phyloP scores from a whole-genome alignment of 176 grass and related monocot genomes.

The Phoenix dactylifera region DNA sequence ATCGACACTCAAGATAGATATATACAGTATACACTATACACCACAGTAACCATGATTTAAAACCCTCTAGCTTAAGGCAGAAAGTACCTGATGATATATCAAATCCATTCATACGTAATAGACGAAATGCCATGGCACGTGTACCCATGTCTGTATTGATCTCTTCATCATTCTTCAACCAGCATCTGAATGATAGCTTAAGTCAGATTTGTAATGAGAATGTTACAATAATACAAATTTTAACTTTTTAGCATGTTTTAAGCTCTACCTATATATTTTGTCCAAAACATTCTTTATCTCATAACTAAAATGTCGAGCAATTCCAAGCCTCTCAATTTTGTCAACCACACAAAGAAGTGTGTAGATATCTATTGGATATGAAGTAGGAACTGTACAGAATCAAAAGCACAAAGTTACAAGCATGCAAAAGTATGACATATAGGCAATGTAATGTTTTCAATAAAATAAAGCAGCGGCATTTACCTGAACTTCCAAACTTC shows the following conservation, averaged over 20 bases:
- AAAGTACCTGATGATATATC: constrained; percentile 54
- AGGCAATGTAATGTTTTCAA: background rate
- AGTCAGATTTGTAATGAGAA: constrained; percentile 13
- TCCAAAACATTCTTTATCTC: constrained; percentile 61
- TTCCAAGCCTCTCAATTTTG: constrained; percentile 50
- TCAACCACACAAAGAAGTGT: constrained; percentile 50
- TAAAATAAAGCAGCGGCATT: background rate
- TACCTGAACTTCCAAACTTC: constrained; percentile 56
- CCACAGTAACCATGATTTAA: too few species aligned
- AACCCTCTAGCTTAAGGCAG: background rate
- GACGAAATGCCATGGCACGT: constrained; percentile 63
- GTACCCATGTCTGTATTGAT: constrained; percentile 42
- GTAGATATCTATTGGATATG: constrained; percentile 33
- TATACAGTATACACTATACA: too few species aligned
- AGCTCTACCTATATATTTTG: constrained; percentile 37
- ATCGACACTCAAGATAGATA: too few species aligned
- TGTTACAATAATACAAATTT: background rate
- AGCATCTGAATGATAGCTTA: constrained; percentile 36
- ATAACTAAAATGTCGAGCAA: constrained; percentile 33
- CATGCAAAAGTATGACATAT: too few species aligned
- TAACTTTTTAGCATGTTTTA: background rate
- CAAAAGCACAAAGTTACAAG: background rate
- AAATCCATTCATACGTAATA: constrained; percentile 65
- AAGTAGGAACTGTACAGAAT: constrained; percentile 32
- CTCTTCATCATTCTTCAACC: constrained; percentile 64